Evolutionary conservation across 495 filamentous ascomycete species (phyloP), one percentile per base, ranked within the genome.

Genomic region (Daldinia childiae): DNA sequence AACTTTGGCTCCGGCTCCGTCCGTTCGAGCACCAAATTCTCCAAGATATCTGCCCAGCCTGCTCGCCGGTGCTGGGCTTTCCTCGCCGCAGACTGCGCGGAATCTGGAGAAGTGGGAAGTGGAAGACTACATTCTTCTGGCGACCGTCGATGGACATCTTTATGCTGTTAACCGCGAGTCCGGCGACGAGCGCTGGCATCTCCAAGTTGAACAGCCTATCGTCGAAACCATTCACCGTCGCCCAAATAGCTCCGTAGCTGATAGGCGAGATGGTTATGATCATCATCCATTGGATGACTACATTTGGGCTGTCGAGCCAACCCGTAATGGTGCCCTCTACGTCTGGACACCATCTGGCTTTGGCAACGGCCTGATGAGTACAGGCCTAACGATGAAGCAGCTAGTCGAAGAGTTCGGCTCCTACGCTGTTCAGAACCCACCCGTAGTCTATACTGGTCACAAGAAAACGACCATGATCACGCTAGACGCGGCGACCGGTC

Each of bases 91-190:
- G 87, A 89, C 88, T 88, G 94, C 94, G 93, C 94, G 94, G 88
- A 94, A 90, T 81, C 81, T 98, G 87, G 91, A 96, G 87, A 95
- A 98, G 78, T 98, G 94, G 94, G 93, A 97, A 89, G 94, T 97
- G 82, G 95, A 98, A 91, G 94, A 98, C 84, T 96, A 98, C 89
- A 92, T 98, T 80, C 91, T 99, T 84, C 84, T 99, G 91, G 94
- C 96, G 91, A 98, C 96, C 87, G 91, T 99, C 85, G 93, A 98
- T 85, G 95, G 95, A 84, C 92, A 91, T 68, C 88, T 99, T 79
- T 92, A 97, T 85, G 95, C 96, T 76, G 88, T 90, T 82, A 93
- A 98, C 83, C 87, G 95, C 72, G 92, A 91, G 78, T 94, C 89
- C 64, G 95, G 95, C 57, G 81, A 90, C 51, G 85, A 89, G 64